Evolutionary conservation across 2,329 filamentous ascomycete species (phyloP), one percentile per base, ranked within the genome.

Genomic region (Knufia petricola): DNA sequence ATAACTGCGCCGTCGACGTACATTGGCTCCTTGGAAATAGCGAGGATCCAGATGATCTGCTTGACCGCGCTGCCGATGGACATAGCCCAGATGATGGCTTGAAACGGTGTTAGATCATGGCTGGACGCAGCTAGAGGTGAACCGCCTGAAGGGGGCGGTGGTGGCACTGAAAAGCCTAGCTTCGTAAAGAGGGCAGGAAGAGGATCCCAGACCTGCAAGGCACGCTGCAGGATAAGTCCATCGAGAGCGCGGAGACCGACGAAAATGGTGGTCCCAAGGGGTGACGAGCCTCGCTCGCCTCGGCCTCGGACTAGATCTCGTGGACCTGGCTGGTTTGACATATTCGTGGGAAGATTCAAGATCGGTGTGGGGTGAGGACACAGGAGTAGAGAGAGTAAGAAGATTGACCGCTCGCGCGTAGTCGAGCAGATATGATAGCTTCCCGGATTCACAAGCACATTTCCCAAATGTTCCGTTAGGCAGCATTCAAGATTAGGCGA

Each of bases 1-100:
- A 61, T 50, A 0, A 70, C 36, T 0, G 76, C 76, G 2, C 63
- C 60, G 0, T 39, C 19, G 0, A 70, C 63, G 19, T 30, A 30
- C 17, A 55, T 43, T 23, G 48, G 36, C 26, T 55, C 54, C 30
- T 48, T 50, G 15, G 39, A 46, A 8, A 43, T 34, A 15, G 34
- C 36, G 12, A 42, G 7, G 15, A 39, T 34, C 54, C 54, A 56
- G 31, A 51, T 41, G 4, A 52, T 50, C 13, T 56, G 54, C 39
- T 56, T 56, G n/a, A 50, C 37, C 1, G 52, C 52, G 7, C 44
- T 45, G 12, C 41, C 54, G 45, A 55, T 37, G 3, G 52, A 50
- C 28, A 52, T 46, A n/a, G 23, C 49, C 50, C 50, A 53, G 21
- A 55, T 40, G 24, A 55, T 26, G 15, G 44, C 51, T 42, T 52